Evolutionary conservation across 345 rosid genomes (phyloP).

Genomic region (Acer saccharum): DNA sequence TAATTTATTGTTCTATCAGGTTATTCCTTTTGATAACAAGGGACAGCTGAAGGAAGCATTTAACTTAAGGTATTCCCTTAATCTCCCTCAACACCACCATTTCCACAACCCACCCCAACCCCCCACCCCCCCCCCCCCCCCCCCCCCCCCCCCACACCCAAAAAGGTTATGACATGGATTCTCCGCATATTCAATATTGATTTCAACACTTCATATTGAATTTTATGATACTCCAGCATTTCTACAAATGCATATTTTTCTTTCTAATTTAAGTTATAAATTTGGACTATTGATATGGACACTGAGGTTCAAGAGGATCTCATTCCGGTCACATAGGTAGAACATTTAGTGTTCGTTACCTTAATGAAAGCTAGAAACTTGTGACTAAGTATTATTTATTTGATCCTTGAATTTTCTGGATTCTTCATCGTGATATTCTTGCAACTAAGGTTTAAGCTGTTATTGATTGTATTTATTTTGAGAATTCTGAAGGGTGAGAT

Average conservation of each 20-base stretch:
- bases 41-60: conserved; percentile 93
- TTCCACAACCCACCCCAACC: too few relatives aligned
- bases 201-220: not conserved
- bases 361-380: not conserved
- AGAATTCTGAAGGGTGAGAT: too few relatives aligned
- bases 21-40: conserved; percentile 91
- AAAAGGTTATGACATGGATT: not conserved
- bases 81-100: not conserved
- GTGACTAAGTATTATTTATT: not conserved
- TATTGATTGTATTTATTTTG: too few relatives aligned
- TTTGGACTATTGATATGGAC: not conserved
- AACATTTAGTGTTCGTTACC: not conserved
- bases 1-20: conserved; percentile 42
- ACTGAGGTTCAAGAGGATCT: not conserved
- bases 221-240: not conserved
- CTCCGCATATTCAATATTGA: not conserved
- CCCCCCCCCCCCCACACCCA: too few relatives aligned
- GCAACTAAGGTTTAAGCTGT: not conserved
- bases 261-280: not conserved
- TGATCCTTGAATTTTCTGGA: not conserved
- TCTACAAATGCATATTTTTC: not conserved
- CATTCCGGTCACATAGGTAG: not conserved
- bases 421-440: not conserved
- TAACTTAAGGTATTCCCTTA: conserved; percentile 60
- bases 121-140: too few relatives aligned